These are phyloP conservation scores for Boletus sp. DNA, from an alignment of 768 basidiomycete genomes.

Conservation along the genomic window DNA sequence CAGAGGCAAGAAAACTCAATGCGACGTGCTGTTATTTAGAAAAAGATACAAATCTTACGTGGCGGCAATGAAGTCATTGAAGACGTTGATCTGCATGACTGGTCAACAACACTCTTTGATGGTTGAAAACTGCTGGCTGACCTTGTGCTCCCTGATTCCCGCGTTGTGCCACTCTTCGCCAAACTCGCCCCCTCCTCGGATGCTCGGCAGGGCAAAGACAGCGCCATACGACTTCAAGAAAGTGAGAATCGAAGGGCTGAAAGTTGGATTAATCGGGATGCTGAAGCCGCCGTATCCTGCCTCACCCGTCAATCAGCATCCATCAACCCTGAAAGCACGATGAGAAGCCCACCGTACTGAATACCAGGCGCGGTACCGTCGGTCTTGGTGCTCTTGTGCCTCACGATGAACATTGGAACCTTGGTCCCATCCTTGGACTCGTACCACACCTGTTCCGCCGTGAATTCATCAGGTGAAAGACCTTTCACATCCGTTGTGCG, in stretches of 20 bases:
- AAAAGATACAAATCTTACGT: constrained; percentile 44
- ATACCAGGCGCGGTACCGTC: constrained; percentile 76
- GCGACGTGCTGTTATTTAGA: background rate
- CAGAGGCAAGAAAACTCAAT: background rate
- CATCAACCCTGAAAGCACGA: background rate
- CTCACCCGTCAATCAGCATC: background rate
- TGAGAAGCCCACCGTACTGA: constrained; percentile 57
- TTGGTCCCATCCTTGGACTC: constrained; percentile 73
- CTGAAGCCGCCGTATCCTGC: constrained; percentile 81
- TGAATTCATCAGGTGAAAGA: constrained; percentile 64
- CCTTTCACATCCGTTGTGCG: constrained; percentile 56
- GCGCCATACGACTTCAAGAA: constrained; percentile 70
- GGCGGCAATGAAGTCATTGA: constrained; percentile 80
- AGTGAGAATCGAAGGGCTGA: constrained; percentile 67
- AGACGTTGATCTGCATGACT: constrained; percentile 56
- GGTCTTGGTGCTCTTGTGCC: constrained; percentile 62
- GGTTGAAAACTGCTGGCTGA: constrained; percentile 23
- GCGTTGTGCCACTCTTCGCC: constrained; percentile 83
- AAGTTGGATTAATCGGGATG: constrained; percentile 67
- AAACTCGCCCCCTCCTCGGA: constrained; percentile 73
- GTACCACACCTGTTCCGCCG: constrained; percentile 76
- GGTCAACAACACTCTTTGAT: constrained; percentile 2
- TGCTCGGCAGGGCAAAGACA: constrained; percentile 56
- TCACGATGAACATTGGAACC: constrained; percentile 83
- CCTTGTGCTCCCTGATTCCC: constrained; percentile 69